Evolutionary conservation across 208 protist genomes (phyloP), one percentile per base, ranked within the genome.

Genomic region (Crithidia bombi): DNA sequence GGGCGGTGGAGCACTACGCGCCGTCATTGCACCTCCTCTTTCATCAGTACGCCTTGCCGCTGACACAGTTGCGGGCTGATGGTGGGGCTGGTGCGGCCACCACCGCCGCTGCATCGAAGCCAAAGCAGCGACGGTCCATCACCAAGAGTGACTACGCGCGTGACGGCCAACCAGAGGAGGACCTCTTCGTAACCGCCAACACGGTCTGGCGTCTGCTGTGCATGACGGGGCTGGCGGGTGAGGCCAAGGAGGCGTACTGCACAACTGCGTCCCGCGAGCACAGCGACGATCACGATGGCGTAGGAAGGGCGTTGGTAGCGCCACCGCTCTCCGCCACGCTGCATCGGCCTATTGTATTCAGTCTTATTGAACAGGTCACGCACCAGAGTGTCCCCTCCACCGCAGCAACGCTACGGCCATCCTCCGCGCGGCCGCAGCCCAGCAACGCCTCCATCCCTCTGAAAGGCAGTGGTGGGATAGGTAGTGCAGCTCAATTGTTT

Each of bases 191-290:
- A 28, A 78, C 78, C 3, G 75, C 75, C 25, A 67, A 86, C 58
- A 83, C 73, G 41, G 79, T 91, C 63, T 95, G 87, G 86, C 30
- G 51, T 6, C 44, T 94, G 26, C 76, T 94, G 39, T 78, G 79
- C 39, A 66, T 86, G 39, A 82, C 82, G 12, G 78, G 84, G 12
- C 64, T 91, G 25, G 83, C 85, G 11, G 87, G 87, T 2, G 32
- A 66, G 9, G 7, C 1, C 14, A 67, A 35, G 47, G 49, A 55
- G 43, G 69, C 64, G 28, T 47, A 59, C 57, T 56, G 54, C 51
- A 67, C 69, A 9, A 15, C 57, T 5, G 43, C 32, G 38, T 70
- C 65, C 17, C 26, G 39, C 25, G n/a, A 26, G 38, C 28, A 30
- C 23, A 61, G 28, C n/a, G 39, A 54, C 11, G 25, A 30, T n/a